Conservation (phyloP, 1,284 basidiomycete species). For the Leucoagaricus sp. region DNA sequence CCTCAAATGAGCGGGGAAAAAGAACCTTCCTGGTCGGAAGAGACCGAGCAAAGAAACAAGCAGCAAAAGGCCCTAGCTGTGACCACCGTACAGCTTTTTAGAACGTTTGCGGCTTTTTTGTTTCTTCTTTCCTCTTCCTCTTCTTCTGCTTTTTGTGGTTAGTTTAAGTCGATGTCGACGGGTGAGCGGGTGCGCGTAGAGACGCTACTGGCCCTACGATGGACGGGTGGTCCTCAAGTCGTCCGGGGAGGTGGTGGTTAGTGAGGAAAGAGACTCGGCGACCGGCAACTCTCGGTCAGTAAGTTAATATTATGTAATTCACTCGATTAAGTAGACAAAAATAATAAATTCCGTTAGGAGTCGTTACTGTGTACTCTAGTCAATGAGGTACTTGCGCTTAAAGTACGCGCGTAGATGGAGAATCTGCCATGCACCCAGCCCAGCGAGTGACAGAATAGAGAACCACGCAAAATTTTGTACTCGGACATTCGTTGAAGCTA, state of each 20-base stretch:
- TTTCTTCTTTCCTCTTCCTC: no score
- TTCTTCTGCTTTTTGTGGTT: neutral
- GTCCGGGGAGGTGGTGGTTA: neutral
- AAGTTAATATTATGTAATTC: slow-evolving; percentile 9
- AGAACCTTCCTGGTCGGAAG: no score
- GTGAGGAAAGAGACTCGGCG: neutral
- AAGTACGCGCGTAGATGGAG: slow-evolving; percentile 93
- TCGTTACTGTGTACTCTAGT: slow-evolving; percentile 46
- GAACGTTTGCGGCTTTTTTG: neutral
- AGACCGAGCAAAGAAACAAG: no score
- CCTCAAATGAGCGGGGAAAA: no score
- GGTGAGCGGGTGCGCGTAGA: no score
- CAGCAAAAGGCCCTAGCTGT: slow-evolving; percentile 5
- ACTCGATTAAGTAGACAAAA: neutral
- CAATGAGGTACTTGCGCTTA: slow-evolving; percentile 97
- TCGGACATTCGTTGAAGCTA: slow-evolving; percentile 89
- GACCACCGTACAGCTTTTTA: slow-evolving; percentile 2
- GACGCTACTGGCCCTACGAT: neutral
- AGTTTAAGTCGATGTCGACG: no score
- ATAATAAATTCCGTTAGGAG: neutral
- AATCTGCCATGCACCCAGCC: slow-evolving; percentile 94
- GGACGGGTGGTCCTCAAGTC: neutral
- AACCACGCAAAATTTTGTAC: slow-evolving; percentile 95
- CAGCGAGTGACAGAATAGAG: slow-evolving; percentile 78
- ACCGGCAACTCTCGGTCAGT: neutral